These are phyloP conservation scores for Luffa aegyptiaca DNA, from an alignment of 306 rosid species.

Conservation along the genomic window DNA sequence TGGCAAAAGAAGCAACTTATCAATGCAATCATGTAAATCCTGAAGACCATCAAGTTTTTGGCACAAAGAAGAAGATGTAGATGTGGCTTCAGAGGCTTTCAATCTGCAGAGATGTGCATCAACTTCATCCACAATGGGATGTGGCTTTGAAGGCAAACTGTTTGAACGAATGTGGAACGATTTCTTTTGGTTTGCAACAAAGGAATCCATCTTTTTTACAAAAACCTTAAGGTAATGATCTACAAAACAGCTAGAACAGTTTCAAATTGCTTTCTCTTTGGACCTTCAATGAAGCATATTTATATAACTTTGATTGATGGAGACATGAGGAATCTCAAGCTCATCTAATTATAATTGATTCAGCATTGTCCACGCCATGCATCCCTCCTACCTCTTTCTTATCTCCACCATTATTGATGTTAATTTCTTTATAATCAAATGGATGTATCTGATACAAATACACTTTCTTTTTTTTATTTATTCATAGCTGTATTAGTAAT, in stretches of 20 bases:
- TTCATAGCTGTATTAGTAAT: neutral
- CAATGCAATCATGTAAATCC: constrained; percentile 15
- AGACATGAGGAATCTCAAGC: constrained; percentile 9
- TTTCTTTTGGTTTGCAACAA: neutral
- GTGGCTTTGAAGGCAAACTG: constrained; percentile 23
- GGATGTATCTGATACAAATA: neutral
- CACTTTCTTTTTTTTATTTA: neutral
- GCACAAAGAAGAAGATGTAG: constrained; percentile 13
- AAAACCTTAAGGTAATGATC: neutral
- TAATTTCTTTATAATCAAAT: neutral
- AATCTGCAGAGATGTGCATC: constrained; percentile 20
- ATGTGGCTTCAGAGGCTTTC: neutral
- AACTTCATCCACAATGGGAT: constrained; percentile 10
- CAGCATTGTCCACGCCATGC: constrained; percentile 12
- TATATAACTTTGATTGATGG: neutral
- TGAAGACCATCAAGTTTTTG: constrained; percentile 18
- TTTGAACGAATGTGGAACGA: constrained; percentile 13
- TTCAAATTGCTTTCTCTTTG: neutral
- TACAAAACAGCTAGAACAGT: neutral
- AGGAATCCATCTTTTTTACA: constrained; percentile 10
- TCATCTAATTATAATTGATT: neutral
- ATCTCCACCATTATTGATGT: neutral
- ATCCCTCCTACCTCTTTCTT: neutral
- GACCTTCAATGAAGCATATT: neutral
- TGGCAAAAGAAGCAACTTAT: constrained; percentile 16